Base-by-base conservation (phyloP, 2,329 filamentous ascomycete genomes). In the Aschersonia sp. region DNA sequence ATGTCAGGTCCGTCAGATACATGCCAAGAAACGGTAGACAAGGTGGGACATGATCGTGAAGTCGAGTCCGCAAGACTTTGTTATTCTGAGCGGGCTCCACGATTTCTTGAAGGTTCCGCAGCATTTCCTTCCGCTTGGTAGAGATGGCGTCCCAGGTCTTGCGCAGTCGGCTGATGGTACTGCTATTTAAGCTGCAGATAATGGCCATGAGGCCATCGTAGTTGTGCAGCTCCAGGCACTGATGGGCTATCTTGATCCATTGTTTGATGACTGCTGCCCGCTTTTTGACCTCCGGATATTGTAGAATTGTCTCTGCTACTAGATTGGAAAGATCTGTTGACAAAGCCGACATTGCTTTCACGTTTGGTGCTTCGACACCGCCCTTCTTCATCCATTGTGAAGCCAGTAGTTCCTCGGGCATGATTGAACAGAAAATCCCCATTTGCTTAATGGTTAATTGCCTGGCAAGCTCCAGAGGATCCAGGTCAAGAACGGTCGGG, bases 121-220 rank as follows among this genome's bases (percentile, higher is more conserved):
- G 75, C 56, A 82, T 78, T 48, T 82, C 78, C 60, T 88, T 90
- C 45, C 87, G 87, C 70, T 87, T 96, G 43, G 76, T 73, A 5
- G 87, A 90, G 8, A 98, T 79, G 10, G 81, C 64, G 47, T 97
- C 92, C 92, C 92, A 98, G 0, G 92, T 98, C 58, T 82, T 85
- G 60, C 85, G 86, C 7, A 98, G 71, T 22, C 92, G 85, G 47
- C 81, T 80, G 55, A 98, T 90, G 57, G 88, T 90, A 12, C 89
- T 94, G 49, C 85, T 89, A 65, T 94, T 94, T 45, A 98, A 68
- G 8, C 86, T 89, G 70, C 89, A 96, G 58, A 95, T 87, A 56
- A 98, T 95, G 6, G 92, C 88, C 88, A 97, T 96, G 9, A 98
- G 69, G 0, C 87, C 87, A 60, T 98, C 90, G 57, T 96, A 98